phyloP scores from a whole-genome alignment of 2,329 filamentous ascomycete genomes.

The Alternaria conjuncta region DNA sequence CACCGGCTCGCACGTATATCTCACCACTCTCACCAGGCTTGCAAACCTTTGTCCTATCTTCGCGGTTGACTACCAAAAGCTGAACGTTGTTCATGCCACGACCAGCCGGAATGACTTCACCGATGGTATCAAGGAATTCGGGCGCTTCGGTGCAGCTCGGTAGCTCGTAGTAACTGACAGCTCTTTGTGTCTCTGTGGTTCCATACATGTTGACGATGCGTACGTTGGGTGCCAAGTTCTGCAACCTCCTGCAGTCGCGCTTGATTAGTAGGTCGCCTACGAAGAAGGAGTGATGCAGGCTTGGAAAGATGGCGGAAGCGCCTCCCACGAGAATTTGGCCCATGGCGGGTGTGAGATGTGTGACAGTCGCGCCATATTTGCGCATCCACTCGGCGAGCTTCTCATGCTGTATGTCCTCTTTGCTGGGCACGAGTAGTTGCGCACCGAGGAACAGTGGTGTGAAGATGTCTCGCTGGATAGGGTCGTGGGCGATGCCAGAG shows the following conservation, averaged over 20 bases:
- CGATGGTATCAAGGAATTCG: slow-evolving; percentile 67
- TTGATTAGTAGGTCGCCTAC: slow-evolving; percentile 91
- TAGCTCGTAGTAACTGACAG: slow-evolving; percentile 83
- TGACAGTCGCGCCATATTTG: slow-evolving; percentile 75
- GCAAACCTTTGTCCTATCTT: slow-evolving; percentile 72
- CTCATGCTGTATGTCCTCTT: slow-evolving; percentile 87
- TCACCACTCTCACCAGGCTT: slow-evolving; percentile 83
- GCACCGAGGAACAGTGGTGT: slow-evolving; percentile 88
- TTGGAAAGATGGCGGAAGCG: slow-evolving; percentile 76
- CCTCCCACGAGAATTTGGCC: slow-evolving; percentile 92
- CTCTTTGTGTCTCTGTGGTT: slow-evolving; percentile 82
- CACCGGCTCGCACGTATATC: slow-evolving; percentile 80
- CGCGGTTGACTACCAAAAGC: slow-evolving; percentile 79
- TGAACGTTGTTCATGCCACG: slow-evolving; percentile 89
- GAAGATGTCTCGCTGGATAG: slow-evolving; percentile 77
- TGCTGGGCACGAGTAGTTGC: slow-evolving; percentile 76
- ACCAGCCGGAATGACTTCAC: slow-evolving; percentile 82
- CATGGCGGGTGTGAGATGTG: slow-evolving; percentile 95
- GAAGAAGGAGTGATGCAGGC: slow-evolving; percentile 82
- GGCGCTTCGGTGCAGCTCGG: slow-evolving; percentile 70
- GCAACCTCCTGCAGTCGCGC: slow-evolving; percentile 78
- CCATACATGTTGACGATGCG: slow-evolving; percentile 87
- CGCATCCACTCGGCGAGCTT: slow-evolving; percentile 87
- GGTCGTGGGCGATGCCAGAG: slow-evolving; percentile 79
- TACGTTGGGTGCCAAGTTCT: slow-evolving; percentile 75